Conservation (phyloP, 2,329 filamentous ascomycete genomes). For the Fusarium pseudograminearum region DNA sequence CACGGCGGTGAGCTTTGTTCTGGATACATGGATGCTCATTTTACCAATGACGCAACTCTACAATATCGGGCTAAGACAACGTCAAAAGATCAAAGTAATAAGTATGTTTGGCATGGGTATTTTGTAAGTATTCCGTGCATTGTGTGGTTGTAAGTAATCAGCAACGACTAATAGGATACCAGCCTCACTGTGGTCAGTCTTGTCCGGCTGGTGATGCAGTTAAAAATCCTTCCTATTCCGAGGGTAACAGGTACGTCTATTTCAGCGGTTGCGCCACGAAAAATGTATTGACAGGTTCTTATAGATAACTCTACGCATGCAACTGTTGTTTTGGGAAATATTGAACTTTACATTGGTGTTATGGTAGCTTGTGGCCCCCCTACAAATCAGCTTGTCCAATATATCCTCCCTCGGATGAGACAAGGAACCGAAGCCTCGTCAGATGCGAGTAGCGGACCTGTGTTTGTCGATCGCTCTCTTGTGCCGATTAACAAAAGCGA, state of each 20-base stretch:
- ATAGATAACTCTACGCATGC: background rate
- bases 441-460: rapidly evolving
- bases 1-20: background rate
- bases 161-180: background rate
- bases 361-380: slow-evolving; percentile 9
- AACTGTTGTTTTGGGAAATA: background rate
- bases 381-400: background rate
- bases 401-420: background rate
- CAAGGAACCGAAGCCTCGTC: background rate
- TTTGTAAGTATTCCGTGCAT: background rate
- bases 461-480: background rate
- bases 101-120: background rate
- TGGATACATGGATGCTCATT: slow-evolving; percentile 24
- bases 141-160: background rate
- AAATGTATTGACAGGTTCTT: too few relatives aligned
- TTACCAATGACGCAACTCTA: slow-evolving; percentile 17
- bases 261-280: background rate
- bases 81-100: slow-evolving; percentile 6
- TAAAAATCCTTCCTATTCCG: background rate
- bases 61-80: background rate
- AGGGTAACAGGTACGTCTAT: background rate
- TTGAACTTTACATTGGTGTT: background rate
- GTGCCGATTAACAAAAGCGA: background rate
- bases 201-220: background rate
- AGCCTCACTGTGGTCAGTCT: background rate